Evolutionary conservation across 345 rosid genomes (phyloP).

Genomic region (Pelargonium nanum): DNA sequence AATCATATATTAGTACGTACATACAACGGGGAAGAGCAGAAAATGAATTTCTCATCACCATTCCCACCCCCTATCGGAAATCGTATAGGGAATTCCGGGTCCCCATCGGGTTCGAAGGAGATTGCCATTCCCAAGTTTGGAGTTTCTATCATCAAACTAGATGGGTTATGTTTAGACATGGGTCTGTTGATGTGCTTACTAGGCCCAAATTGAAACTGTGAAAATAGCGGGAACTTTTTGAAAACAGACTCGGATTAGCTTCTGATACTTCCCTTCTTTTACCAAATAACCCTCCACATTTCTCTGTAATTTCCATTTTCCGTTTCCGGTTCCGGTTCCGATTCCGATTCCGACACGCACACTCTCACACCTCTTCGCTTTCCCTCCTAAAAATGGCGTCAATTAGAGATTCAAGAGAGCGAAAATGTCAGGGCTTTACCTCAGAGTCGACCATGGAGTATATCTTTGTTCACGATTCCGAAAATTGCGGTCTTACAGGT

Average conservation of each 20-base stretch:
- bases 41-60: too few species aligned
- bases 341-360: neutral
- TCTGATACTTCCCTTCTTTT: neutral
- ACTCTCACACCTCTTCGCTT: neutral
- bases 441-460: constrained; percentile 13
- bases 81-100: too few species aligned
- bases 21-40: too few species aligned
- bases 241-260: constrained; percentile 2
- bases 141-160: too few species aligned
- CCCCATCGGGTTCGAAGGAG: too few species aligned
- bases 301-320: neutral
- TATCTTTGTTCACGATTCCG: neutral
- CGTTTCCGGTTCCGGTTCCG: neutral
- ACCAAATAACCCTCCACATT: constrained; percentile 8
- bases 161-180: too few species aligned
- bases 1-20: too few species aligned
- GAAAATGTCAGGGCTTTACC: constrained; percentile 5
- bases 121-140: too few species aligned
- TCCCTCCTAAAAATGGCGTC: neutral
- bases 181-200: too few species aligned
- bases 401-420: neutral
- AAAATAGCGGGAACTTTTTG: neutral
- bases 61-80: too few species aligned
- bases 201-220: neutral
- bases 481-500: constrained; percentile 10